phyloP scores from a whole-genome alignment of 176 grass and related monocot genomes.

The barley (Hordeum vulgare) region MorexV3_pseudomolecules_assembly NC_058522.1:537555885-537556384 shows the following conservation, averaged over 20 bases:
- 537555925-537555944: slow-evolving; percentile 28
- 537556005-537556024: slow-evolving; percentile 86
- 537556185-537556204: too few relatives aligned
- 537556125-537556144: slow-evolving; percentile 39
- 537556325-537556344: not conserved
- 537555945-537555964: not conserved
- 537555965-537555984: not conserved
- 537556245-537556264: too few relatives aligned
- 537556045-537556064: slow-evolving; percentile 17
- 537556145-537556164: slow-evolving; percentile 16
- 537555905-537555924: slow-evolving; percentile 96
- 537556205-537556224: too few relatives aligned
- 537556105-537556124: slow-evolving; percentile 62
- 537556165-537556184: slow-evolving; percentile 38
- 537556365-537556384: too few relatives aligned
- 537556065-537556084: slow-evolving; percentile 2
- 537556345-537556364: not conserved
- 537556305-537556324: not conserved
- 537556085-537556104: slow-evolving; percentile 38
- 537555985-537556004: slow-evolving; percentile 40
- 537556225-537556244: too few relatives aligned
- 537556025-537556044: slow-evolving; percentile 66
- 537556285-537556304: not conserved
- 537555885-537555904: too few relatives aligned
- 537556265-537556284: slow-evolving; percentile 66